Evolutionary conservation across 2,329 filamentous ascomycete species (phyloP), one percentile per base, ranked within the genome.

Genomic region (Penicillium oxalicum): DNA sequence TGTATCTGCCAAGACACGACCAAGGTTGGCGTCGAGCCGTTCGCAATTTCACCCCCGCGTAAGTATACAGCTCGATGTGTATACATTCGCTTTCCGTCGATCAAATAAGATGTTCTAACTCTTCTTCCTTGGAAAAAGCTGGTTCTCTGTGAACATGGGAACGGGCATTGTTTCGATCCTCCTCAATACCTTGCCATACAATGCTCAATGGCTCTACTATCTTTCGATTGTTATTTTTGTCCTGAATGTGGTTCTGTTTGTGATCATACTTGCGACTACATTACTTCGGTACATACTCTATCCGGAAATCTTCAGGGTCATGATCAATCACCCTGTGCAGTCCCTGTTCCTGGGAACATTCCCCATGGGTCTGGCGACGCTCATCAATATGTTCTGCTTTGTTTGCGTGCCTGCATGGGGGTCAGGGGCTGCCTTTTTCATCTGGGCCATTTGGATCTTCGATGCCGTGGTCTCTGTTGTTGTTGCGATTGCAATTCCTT

Each of bases 341-440:
- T 81, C 79, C 1, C 70, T 88, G 33, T 87, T 87, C 55, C 66
- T 88, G 2, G 83, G 51, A 33, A 83, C 80, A 0, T 77, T 84
- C 39, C 82, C 83, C 0, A 86, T 86, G 80, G 82, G 75, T 0
- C 76, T 86, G 51, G 79, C 81, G 0, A 86, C 82, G 2, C 78
- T 86, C 37, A 77, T 86, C 51, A 80, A 82, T 53, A 80, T 81
- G 74, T 78, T 80, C 63, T 72, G 82, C n/a, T 73, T 81, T 38
- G 70, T 79, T 27, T 84, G 81, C 61, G 70, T 76, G 5, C 76
- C 75, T 0, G 67, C 70, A 24, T 86, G 80, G 82, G 81, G 80
- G 1, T 53, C 69, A 4, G 77, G 79, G 71, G 72, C 77, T 27
- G 68, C 74, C 32, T 70, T 74, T 55, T 63, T 79, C 5, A 77